Base-by-base conservation (phyloP, 2,329 filamentous ascomycete genomes). In the Macrophomina phaseolina region DNA sequence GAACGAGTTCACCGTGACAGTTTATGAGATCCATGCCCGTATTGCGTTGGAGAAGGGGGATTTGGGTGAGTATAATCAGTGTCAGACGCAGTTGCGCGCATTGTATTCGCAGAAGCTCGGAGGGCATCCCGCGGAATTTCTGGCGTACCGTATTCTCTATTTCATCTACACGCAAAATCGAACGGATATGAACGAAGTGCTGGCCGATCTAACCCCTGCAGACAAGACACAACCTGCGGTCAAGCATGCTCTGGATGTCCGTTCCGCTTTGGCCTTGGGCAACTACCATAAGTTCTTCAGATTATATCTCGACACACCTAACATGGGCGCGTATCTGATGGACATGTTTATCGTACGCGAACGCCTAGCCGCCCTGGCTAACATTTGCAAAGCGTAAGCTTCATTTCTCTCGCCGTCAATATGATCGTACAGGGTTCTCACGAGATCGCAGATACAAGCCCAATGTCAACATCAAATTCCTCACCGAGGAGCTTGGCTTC, bases 21-120 rank as follows among this genome's bases (percentile, higher is more conserved):
- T 97, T 56, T 99, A 99, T 81, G 95, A 99, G 82, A 96, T 94
- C 69, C 95, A 99, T 82, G 95, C 94, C 70, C 90, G 95, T 68
- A 98, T 99, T 81, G 95, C 95, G 72, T 85, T 99, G 81, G 94
- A 99, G 82, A 97, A 96, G 87, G 93, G 92, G 82, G 95, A 99
- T 85, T 88, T 98, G 84, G 94, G 95, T 99, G 95, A 99, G 95
- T 99, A 99, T 95, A 99, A 99, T 85, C 95, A 99, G 87, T 99
- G 95, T 82, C 95, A 99, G 85, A 98, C 95, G 75, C 95, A 99
- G 83, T 86, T 99, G 77, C 92, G 93, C 80, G 93, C 91, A 71
- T 84, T 99, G 75, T 98, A 99, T 82, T 88, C 88, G 79, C 88
- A 92, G 82, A 91, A 92, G 72, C 84, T 97, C 78, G 92, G 92